Conservation (phyloP, 2,329 filamentous ascomycete species). For the Fusarium sp. region DNA sequence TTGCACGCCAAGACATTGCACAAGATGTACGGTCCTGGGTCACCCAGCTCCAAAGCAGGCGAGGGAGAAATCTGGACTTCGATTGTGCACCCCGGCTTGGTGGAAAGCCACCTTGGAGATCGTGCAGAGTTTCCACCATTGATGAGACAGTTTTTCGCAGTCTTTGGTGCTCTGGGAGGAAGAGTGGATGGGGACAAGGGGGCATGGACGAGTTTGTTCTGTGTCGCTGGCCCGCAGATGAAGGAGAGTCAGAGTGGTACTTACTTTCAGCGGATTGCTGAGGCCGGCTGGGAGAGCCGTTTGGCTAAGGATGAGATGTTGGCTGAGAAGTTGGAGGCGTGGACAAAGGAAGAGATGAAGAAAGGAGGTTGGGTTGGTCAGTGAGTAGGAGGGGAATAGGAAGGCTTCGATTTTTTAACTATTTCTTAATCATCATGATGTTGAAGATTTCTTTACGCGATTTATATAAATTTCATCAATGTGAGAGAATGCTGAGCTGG, state of each 20-base stretch:
- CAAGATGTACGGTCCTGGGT: slow-evolving; percentile 26
- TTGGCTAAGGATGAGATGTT: slow-evolving; percentile 24
- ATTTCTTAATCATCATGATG: no score
- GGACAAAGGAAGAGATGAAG: slow-evolving; percentile 28
- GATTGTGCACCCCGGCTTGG: slow-evolving; percentile 27
- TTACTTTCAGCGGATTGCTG: slow-evolving; percentile 30
- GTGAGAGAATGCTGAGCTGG: not conserved
- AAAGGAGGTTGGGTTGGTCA: slow-evolving; percentile 14
- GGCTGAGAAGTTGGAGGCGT: slow-evolving; percentile 27
- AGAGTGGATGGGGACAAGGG: slow-evolving; percentile 22
- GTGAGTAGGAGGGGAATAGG: not conserved
- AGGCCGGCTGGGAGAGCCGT: slow-evolving; percentile 28
- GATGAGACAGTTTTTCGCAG: not conserved
- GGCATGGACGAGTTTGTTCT: slow-evolving; percentile 36
- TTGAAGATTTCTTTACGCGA: no score
- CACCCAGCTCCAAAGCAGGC: not conserved
- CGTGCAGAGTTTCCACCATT: not conserved
- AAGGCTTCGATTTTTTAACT: no score
- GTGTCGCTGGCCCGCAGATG: slow-evolving; percentile 24
- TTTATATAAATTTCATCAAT: no score
- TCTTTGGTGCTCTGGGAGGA: not conserved
- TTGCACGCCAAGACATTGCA: slow-evolving; percentile 28
- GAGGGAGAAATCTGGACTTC: slow-evolving; percentile 34
- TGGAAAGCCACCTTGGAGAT: slow-evolving; percentile 15
- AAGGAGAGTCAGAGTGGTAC: slow-evolving; percentile 25